Conservation (phyloP, 129 eudicot genomes). For the Sambucus nigra region DNA sequence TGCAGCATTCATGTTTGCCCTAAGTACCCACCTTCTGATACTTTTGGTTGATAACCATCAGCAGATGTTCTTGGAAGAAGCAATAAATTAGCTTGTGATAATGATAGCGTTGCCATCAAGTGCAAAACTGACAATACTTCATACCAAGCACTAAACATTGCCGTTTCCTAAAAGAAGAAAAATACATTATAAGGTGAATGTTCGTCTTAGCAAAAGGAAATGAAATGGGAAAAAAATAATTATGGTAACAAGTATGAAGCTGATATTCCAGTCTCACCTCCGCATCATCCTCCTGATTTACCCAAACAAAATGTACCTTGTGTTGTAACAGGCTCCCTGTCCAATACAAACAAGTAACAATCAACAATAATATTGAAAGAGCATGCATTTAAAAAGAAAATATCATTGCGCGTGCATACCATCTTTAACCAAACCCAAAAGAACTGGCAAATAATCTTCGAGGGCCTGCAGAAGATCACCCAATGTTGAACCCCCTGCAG, state of each 20-base stretch:
- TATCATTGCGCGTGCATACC: constrained; percentile 35
- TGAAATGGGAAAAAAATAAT: neutral
- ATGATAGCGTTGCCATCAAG: constrained; percentile 77
- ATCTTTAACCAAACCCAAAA: constrained; percentile 88
- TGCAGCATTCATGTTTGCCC: neutral
- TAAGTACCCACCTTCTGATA: constrained; percentile 74
- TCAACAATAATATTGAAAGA: constrained; percentile 4
- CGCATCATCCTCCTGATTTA: constrained; percentile 88
- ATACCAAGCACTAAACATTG: constrained; percentile 87
- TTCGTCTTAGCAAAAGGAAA: constrained; percentile 7
- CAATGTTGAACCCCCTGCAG: constrained; percentile 79
- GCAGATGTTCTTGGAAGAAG: constrained; percentile 85
- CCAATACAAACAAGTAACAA: constrained; percentile 14
- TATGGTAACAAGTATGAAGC: neutral
- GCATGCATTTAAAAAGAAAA: constrained; percentile 1
- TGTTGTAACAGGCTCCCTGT: constrained; percentile 88
- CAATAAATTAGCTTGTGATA: constrained; percentile 79
- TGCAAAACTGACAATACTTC: constrained; percentile 94
- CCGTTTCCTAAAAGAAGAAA: constrained; percentile 51
- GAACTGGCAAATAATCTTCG: constrained; percentile 90
- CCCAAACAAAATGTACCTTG: constrained; percentile 81
- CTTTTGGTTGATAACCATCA: constrained; percentile 88
- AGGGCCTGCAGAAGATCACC: constrained; percentile 92
- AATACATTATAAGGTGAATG: constrained; percentile 12
- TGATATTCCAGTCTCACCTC: constrained; percentile 46